phyloP scores from a whole-genome alignment of 2,329 filamentous ascomycete species.

The Chrysoporthe austroafricana region DNA sequence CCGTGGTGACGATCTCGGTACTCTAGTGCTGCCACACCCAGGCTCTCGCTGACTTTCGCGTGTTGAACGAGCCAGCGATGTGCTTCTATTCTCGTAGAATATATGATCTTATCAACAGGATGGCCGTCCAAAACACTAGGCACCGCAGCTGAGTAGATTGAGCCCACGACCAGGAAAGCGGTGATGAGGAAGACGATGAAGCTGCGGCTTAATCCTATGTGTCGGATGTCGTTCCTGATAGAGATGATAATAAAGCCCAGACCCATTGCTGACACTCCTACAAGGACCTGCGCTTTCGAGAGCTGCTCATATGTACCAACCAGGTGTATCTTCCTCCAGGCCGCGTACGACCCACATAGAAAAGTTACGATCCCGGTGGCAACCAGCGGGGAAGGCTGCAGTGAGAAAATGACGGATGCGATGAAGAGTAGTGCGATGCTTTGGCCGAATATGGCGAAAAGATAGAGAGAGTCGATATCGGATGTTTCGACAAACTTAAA shows the following conservation, averaged over 20 bases:
- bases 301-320: conserved; percentile 52
- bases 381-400: conserved; percentile 49
- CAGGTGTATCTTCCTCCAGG: conserved; percentile 41
- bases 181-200: conserved; percentile 46
- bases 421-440: conserved; percentile 49
- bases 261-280: conserved; percentile 45
- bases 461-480: conserved; percentile 48
- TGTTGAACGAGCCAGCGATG: conserved; percentile 52
- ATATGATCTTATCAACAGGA: conserved; percentile 54
- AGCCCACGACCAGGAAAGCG: conserved; percentile 40
- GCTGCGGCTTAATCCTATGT: conserved; percentile 48
- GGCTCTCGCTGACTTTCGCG: conserved; percentile 51
- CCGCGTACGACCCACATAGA: conserved; percentile 44
- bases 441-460: conserved; percentile 54
- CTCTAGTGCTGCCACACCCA: conserved; percentile 50
- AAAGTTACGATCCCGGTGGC: conserved; percentile 49
- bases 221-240: conserved; percentile 48
- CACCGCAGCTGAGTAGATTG: conserved; percentile 42
- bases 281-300: conserved; percentile 41
- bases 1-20: conserved; percentile 61
- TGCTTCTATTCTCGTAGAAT: conserved; percentile 49
- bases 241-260: conserved; percentile 48
- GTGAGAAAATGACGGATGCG: conserved; percentile 50
- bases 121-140: conserved; percentile 42
- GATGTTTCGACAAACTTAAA: conserved; percentile 19